These are phyloP conservation scores for Pleurotus sapidus DNA, from an alignment of 768 basidiomycete species.

Conservation along the genomic window DNA sequence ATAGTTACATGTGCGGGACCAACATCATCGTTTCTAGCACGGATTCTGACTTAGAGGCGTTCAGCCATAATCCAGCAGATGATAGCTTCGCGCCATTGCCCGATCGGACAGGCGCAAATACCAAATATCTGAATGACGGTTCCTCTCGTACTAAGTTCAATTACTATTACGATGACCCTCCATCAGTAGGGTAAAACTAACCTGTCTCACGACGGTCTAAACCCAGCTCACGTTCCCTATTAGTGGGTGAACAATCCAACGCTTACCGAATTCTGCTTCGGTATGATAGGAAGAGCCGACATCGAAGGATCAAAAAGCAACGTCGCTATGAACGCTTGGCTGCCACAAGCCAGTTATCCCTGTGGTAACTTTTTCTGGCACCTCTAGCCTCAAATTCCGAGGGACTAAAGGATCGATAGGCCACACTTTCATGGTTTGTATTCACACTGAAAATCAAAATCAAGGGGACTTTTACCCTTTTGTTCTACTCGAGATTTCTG, in stretches of 20 bases:
- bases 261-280: slow-evolving; percentile 79
- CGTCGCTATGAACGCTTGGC: slow-evolving; percentile 83
- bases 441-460: slow-evolving; percentile 82
- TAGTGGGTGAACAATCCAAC: too few relatives aligned
- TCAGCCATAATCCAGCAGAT: slow-evolving; percentile 84
- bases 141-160: too few relatives aligned
- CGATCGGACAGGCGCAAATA: slow-evolving; percentile 77
- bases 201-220: too few relatives aligned
- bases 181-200: too few relatives aligned
- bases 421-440: slow-evolving; percentile 82
- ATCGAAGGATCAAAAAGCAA: slow-evolving; percentile 83
- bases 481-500: slow-evolving; percentile 80
- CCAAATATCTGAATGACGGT: too few relatives aligned
- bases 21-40: slow-evolving; percentile 73
- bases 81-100: slow-evolving; percentile 79
- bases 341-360: slow-evolving; percentile 80
- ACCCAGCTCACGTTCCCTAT: too few relatives aligned
- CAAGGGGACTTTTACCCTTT: slow-evolving; percentile 80
- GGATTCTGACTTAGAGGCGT: slow-evolving; percentile 83
- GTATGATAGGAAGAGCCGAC: slow-evolving; percentile 82
- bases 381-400: slow-evolving; percentile 78
- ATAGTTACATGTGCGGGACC: slow-evolving; percentile 63
- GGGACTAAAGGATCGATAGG: slow-evolving; percentile 82
- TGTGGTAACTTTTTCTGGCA: slow-evolving; percentile 80
- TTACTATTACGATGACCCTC: too few relatives aligned